These are phyloP conservation scores for Trametopsis cervina DNA, from an alignment of 768 basidiomycete genomes.

Conservation along the genomic window DNA sequence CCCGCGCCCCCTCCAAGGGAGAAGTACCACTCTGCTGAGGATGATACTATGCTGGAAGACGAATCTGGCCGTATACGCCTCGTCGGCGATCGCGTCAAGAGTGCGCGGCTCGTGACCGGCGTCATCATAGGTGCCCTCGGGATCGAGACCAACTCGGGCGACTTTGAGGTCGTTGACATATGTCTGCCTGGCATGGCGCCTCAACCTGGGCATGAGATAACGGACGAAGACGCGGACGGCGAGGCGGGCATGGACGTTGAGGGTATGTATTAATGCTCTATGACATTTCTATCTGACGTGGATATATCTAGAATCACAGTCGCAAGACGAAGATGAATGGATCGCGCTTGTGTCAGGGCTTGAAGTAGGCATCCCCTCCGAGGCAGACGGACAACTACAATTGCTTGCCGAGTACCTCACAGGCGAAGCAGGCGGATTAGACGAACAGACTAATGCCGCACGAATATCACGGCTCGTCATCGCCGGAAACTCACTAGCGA, in stretches of 20 bases:
- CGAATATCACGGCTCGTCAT: slow-evolving; percentile 82
- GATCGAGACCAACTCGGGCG: slow-evolving; percentile 81
- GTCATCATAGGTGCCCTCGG: slow-evolving; percentile 88
- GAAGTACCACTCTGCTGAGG: slow-evolving; percentile 73
- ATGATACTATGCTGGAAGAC: slow-evolving; percentile 88
- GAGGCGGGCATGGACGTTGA: slow-evolving; percentile 64
- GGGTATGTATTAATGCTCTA: slow-evolving; percentile 34
- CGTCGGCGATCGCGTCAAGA: slow-evolving; percentile 64
- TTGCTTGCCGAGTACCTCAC: slow-evolving; percentile 87
- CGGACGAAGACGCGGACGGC: slow-evolving; percentile 19
- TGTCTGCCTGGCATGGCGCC: slow-evolving; percentile 83
- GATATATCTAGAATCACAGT: too few species aligned
- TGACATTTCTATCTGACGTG: neutral
- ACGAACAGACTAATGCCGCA: slow-evolving; percentile 57
- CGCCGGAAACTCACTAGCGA: slow-evolving; percentile 81
- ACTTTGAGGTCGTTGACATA: slow-evolving; percentile 89
- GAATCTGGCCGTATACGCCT: slow-evolving; percentile 90
- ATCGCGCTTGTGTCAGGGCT: slow-evolving; percentile 84
- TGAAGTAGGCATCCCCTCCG: slow-evolving; percentile 57
- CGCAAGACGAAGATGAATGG: slow-evolving; percentile 52
- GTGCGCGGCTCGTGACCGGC: slow-evolving; percentile 75
- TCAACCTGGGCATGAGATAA: too few species aligned
- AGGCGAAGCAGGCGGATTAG: slow-evolving; percentile 70
- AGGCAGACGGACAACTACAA: slow-evolving; percentile 68
- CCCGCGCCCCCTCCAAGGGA: slow-evolving; percentile 70